A percentile compares a stretch with the other conserved stretches of the same genome.
phyloP scores from a whole-genome alignment of 345 rosid species.

The Corymbia maculata region DNA sequence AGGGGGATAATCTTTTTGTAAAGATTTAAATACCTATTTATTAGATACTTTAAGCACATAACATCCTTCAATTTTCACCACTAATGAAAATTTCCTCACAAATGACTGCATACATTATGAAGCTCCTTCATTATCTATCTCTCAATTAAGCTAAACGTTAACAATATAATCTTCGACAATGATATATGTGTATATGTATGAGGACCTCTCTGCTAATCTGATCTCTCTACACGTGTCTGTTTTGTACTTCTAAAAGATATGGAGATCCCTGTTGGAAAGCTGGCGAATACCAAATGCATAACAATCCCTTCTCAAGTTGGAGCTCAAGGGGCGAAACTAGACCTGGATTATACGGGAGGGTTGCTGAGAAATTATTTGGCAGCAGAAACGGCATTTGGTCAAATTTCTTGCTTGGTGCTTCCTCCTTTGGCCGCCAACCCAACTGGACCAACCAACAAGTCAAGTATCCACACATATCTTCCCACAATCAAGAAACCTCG shows the following conservation, averaged over 20 bases:
- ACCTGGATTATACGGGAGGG: not conserved
- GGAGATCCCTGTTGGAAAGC: slow-evolving; percentile 51
- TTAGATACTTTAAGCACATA: not conserved
- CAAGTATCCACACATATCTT: not conserved
- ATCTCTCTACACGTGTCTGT: not conserved
- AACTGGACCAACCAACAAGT: not conserved
- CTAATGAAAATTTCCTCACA: not conserved
- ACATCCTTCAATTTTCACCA: not conserved
- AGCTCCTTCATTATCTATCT: not conserved
- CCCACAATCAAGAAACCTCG: not conserved
- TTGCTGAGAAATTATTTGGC: not conserved
- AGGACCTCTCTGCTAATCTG: not conserved
- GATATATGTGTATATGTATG: not conserved
- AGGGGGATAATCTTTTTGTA: not conserved
- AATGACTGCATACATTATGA: not conserved
- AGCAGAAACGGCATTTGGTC: not conserved
- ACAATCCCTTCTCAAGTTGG: not conserved
- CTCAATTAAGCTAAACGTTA: not conserved
- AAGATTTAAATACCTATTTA: not conserved
- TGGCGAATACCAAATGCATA: slow-evolving; percentile 17
- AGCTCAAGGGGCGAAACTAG: not conserved
- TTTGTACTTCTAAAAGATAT: slow-evolving; percentile 17
- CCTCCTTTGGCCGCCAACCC: not conserved
- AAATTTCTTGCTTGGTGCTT: not conserved
- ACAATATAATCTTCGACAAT: not conserved